These are phyloP conservation scores for Pleodorina starrii DNA, from an alignment of 139 green algal species.

Conservation along the genomic window DNA sequence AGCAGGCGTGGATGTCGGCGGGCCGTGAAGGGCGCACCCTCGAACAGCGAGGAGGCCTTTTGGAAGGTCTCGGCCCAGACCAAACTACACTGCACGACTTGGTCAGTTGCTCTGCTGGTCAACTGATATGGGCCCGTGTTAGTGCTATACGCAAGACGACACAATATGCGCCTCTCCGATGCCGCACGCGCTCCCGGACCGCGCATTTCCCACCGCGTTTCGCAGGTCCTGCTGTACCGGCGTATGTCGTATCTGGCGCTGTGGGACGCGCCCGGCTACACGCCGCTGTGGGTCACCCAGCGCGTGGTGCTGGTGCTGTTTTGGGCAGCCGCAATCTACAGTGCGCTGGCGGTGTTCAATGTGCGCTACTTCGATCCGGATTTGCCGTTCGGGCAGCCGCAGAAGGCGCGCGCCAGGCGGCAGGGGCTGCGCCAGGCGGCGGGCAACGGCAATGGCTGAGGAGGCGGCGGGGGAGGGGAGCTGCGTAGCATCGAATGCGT, in stretches of 20 bases:
- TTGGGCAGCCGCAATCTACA: conserved; percentile 18
- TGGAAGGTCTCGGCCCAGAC: too few relatives aligned
- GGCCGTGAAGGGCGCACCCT: too few relatives aligned
- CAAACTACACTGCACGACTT: too few relatives aligned
- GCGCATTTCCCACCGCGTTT: too few relatives aligned
- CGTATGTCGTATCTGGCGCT: conserved; percentile 27
- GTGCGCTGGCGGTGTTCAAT: conserved; percentile 15
- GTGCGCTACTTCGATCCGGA: conserved; percentile 35
- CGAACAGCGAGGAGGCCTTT: too few relatives aligned
- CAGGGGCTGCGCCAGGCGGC: neutral
- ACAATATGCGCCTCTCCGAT: too few relatives aligned
- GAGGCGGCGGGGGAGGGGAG: neutral
- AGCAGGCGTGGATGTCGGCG: too few relatives aligned
- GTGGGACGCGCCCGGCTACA: conserved; percentile 42
- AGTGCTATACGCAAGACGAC: too few relatives aligned
- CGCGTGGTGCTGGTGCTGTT: conserved; percentile 46
- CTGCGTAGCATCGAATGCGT: too few relatives aligned
- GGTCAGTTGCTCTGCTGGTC: too few relatives aligned
- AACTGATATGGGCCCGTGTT: too few relatives aligned
- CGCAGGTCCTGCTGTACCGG: conserved; percentile 40
- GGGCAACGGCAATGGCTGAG: neutral
- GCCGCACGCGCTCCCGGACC: too few relatives aligned
- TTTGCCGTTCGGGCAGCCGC: neutral
- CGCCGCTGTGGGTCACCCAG: conserved; percentile 38
- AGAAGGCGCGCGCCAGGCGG: neutral